phyloP scores from a whole-genome alignment of 345 rosid species.

The Citrus maxima region DNA sequence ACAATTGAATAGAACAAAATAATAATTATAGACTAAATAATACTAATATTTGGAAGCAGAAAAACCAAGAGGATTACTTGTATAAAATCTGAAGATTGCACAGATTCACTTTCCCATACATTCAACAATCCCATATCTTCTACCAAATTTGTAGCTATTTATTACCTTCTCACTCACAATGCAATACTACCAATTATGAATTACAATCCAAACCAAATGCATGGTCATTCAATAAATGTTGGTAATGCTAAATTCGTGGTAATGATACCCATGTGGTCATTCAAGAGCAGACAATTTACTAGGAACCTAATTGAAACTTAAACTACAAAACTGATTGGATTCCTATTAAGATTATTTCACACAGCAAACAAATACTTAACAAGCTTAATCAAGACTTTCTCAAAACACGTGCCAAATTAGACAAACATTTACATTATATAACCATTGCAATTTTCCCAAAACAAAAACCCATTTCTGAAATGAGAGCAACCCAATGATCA shows the following conservation, averaged over 20 bases:
- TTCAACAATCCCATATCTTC: no score
- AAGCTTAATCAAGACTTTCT: no score
- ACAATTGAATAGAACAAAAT: no score
- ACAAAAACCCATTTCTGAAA: neutral
- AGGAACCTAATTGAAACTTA: neutral
- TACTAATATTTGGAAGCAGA: no score
- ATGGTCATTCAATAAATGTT: no score
- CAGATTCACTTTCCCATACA: neutral
- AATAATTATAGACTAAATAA: no score
- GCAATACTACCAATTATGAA: no score
- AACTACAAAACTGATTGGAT: neutral
- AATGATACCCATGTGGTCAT: neutral
- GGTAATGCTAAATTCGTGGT: no score
- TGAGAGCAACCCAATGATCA: neutral
- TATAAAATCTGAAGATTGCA: neutral
- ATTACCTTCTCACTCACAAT: no score
- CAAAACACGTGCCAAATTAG: no score
- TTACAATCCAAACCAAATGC: no score
- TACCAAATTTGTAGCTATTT: no score
- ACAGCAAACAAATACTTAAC: neutral
- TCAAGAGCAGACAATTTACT: neutral
- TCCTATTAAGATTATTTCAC: neutral
- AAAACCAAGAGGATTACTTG: neutral
- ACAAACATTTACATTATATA: neutral
- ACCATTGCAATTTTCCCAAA: neutral